phyloP scores from a whole-genome alignment of 2,329 filamentous ascomycete species.

The Mollisiaceae sp. region DNA sequence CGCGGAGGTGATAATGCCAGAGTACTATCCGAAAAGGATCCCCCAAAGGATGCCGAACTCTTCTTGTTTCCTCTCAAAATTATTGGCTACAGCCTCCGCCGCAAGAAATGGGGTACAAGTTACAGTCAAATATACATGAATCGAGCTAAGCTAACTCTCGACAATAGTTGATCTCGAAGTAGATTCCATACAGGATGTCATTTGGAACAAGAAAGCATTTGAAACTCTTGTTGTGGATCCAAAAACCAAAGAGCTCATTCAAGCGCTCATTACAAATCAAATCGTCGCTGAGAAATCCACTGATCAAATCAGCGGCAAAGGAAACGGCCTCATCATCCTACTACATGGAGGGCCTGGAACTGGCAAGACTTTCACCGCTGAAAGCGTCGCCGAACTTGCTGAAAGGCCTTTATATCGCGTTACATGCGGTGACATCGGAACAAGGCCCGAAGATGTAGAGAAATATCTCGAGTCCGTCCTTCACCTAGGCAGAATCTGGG shows the following conservation, averaged over 20 bases:
- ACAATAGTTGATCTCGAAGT: conserved; percentile 1
- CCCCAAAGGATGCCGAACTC: too few species aligned
- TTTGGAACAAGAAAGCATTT: conserved; percentile 45
- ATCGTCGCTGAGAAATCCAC: not conserved
- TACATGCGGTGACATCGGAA: conserved; percentile 71
- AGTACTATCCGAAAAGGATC: too few species aligned
- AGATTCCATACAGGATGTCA: conserved; percentile 11
- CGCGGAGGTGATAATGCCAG: too few species aligned
- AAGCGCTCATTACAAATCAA: conserved; percentile 47
- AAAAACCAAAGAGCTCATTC: conserved; percentile 52
- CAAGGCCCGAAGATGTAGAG: conserved; percentile 68
- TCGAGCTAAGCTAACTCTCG: not conserved
- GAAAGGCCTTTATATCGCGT: conserved; percentile 56
- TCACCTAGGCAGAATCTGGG: conserved; percentile 26
- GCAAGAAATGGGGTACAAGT: not conserved
- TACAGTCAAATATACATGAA: not conserved
- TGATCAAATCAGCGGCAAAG: conserved; percentile 41
- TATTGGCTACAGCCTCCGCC: not conserved
- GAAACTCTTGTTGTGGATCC: conserved; percentile 52
- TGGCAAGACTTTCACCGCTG: conserved; percentile 32
- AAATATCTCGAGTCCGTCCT: conserved; percentile 33
- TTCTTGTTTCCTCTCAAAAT: not conserved
- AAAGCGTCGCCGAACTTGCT: conserved; percentile 59
- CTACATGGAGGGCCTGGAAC: conserved; percentile 43
- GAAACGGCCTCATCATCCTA: conserved; percentile 50